These are phyloP conservation scores for Nitzschia sp. DNA, from an alignment of 108 stramenopile genomes.

Conservation along the genomic window DNA sequence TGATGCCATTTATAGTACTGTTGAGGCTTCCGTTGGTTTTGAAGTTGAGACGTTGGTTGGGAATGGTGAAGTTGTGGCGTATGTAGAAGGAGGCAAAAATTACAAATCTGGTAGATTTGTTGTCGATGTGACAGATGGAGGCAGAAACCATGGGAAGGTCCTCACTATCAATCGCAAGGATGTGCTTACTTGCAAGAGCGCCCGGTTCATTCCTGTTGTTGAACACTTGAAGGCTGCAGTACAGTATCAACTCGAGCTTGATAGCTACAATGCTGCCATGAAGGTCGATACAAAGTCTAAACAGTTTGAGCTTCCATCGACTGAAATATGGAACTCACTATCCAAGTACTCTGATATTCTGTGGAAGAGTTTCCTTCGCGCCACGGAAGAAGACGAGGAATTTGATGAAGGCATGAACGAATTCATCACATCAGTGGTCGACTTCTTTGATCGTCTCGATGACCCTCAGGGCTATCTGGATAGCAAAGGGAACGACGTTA, in stretches of 20 bases:
- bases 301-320: slow-evolving; percentile 9
- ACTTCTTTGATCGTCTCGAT: slow-evolving; percentile 65
- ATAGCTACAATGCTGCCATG: slow-evolving; percentile 60
- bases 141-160: slow-evolving; percentile 39
- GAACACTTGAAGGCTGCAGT: slow-evolving; percentile 80
- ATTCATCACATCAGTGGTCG: slow-evolving; percentile 62
- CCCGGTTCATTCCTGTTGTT: slow-evolving; percentile 77
- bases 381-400: slow-evolving; percentile 75
- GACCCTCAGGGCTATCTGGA: slow-evolving; percentile 5
- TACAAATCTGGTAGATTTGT: slow-evolving; percentile 62
- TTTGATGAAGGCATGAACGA: slow-evolving; percentile 79
- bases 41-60: slow-evolving; percentile 69
- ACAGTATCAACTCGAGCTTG: slow-evolving; percentile 70
- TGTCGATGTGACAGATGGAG: slow-evolving; percentile 44
- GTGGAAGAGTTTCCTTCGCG: slow-evolving; percentile 73
- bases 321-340: slow-evolving; percentile 46
- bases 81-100: slow-evolving; percentile 54
- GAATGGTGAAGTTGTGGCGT: slow-evolving; percentile 55
- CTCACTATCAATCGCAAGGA: slow-evolving; percentile 59
- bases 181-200: slow-evolving; percentile 63
- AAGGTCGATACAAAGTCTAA: slow-evolving; percentile 17
- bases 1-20: slow-evolving; percentile 57
- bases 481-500: slow-evolving; percentile 6
- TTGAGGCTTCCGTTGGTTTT: slow-evolving; percentile 81
- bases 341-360: slow-evolving; percentile 67